phyloP scores from a whole-genome alignment of 306 rosid species.

The Phaseolus lunatus region DNA sequence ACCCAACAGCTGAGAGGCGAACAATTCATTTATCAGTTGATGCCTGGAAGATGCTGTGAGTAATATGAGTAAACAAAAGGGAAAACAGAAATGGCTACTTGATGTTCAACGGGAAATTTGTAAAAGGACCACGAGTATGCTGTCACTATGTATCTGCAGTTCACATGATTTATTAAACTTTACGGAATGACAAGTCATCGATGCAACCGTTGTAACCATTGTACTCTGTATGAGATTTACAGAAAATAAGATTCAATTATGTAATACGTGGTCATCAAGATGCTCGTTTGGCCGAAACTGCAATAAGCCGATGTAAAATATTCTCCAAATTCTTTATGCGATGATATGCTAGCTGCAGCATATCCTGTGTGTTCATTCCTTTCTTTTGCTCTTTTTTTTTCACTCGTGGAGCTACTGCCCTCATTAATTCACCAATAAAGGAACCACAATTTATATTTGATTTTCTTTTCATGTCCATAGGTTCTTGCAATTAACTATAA shows the following conservation, averaged over 20 bases:
- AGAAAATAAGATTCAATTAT: constrained; percentile 12
- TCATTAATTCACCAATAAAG: constrained; percentile 1
- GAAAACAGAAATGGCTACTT: constrained; percentile 37
- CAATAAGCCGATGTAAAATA: constrained; percentile 2
- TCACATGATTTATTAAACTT: constrained; percentile 4
- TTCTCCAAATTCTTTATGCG: constrained; percentile 34
- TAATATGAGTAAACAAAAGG: constrained; percentile 18
- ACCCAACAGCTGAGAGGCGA: constrained; percentile 39
- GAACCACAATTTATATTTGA: background rate
- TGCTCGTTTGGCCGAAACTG: constrained; percentile 3
- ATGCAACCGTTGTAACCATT: constrained; percentile 28
- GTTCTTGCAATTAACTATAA: constrained; percentile 3
- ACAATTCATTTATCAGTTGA: constrained; percentile 31
- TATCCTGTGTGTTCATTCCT: background rate
- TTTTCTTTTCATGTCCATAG: background rate
- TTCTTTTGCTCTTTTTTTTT: background rate
- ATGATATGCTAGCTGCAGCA: constrained; percentile 33
- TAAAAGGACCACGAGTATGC: constrained; percentile 40
- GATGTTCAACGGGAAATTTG: constrained; percentile 38
- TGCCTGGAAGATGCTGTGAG: constrained; percentile 37
- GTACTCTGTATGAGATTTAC: background rate
- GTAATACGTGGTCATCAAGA: background rate
- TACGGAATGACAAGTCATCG: constrained; percentile 1
- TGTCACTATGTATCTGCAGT: constrained; percentile 39
- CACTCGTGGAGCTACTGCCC: background rate